Conservation (phyloP, 805 yeast species). For the Huiozyma naganishii region DNA sequence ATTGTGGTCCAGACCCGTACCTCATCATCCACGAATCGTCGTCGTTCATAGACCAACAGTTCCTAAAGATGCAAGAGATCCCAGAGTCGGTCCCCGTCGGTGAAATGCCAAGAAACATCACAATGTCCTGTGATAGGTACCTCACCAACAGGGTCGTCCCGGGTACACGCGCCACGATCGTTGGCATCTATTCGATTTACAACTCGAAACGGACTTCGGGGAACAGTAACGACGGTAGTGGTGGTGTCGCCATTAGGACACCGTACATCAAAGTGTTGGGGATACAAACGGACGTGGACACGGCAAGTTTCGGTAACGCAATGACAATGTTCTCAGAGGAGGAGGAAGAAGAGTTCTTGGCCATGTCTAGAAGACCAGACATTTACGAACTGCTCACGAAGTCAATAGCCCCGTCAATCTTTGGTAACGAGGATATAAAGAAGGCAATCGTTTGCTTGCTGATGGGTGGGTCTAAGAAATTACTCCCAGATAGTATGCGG, state of each 20-base stretch:
- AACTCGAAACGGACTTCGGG: constrained; percentile 54
- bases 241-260: constrained; percentile 74
- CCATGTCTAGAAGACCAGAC: constrained; percentile 71
- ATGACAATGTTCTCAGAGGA: constrained; percentile 65
- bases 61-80: constrained; percentile 86
- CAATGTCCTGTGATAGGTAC: constrained; percentile 80
- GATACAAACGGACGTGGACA: constrained; percentile 71
- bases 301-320: constrained; percentile 42
- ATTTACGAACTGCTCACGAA: constrained; percentile 75
- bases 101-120: constrained; percentile 92
- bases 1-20: constrained; percentile 89
- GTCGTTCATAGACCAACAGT: constrained; percentile 89
- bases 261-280: constrained; percentile 87
- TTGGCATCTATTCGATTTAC: constrained; percentile 88
- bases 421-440: constrained; percentile 87
- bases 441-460: constrained; percentile 85
- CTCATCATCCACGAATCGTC: constrained; percentile 89
- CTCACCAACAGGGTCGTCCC: constrained; percentile 87
- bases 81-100: constrained; percentile 99
- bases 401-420: constrained; percentile 94
- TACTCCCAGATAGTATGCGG: constrained; percentile 92
- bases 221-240: constrained; percentile 32
- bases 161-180: constrained; percentile 84
- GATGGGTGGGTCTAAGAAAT: constrained; percentile 88
- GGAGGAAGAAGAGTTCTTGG: constrained; percentile 85